Evolutionary conservation across 1,284 basidiomycete genomes (phyloP).

Genomic region (Heterobasidion parviporum): DNA sequence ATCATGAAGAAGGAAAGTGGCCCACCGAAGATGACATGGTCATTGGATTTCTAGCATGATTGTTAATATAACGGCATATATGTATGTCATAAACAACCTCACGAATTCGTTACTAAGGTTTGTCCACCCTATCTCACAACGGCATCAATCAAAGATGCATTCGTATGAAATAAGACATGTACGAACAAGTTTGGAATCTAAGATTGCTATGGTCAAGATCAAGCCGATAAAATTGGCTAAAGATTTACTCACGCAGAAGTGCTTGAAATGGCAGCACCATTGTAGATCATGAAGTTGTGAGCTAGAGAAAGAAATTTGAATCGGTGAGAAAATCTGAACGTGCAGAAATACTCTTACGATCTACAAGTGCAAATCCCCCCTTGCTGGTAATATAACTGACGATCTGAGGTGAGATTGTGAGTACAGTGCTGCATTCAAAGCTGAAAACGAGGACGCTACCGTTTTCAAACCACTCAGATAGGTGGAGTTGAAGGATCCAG

Average conservation of each 20-base stretch:
- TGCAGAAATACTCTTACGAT: conserved; percentile 33
- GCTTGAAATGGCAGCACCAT: conserved; percentile 38
- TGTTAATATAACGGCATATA: background rate
- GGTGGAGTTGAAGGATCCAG: conserved; percentile 41
- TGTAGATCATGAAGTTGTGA: conserved; percentile 56
- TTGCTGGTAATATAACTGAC: conserved; percentile 54
- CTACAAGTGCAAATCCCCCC: conserved; percentile 47
- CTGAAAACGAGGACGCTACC: conserved; percentile 15
- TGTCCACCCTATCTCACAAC: conserved; percentile 36
- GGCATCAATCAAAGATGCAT: conserved; percentile 3
- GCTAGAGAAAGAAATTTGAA: conserved; percentile 22
- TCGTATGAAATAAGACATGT: background rate
- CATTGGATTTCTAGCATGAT: conserved; percentile 35
- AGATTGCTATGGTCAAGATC: conserved; percentile 10
- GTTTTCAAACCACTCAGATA: conserved; percentile 44
- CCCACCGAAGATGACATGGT: conserved; percentile 42
- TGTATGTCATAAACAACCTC: conserved; percentile 11
- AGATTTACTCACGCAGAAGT: conserved; percentile 32
- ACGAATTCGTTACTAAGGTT: conserved; percentile 48
- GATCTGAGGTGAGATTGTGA: conserved; percentile 19
- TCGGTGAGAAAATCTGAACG: background rate
- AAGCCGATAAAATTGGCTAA: background rate
- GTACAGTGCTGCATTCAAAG: background rate
- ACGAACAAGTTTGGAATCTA: conserved; percentile 46
- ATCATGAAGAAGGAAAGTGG: background rate